phyloP scores from a whole-genome alignment of 257 asterid genomes.

The Salvia hispanica region DNA sequence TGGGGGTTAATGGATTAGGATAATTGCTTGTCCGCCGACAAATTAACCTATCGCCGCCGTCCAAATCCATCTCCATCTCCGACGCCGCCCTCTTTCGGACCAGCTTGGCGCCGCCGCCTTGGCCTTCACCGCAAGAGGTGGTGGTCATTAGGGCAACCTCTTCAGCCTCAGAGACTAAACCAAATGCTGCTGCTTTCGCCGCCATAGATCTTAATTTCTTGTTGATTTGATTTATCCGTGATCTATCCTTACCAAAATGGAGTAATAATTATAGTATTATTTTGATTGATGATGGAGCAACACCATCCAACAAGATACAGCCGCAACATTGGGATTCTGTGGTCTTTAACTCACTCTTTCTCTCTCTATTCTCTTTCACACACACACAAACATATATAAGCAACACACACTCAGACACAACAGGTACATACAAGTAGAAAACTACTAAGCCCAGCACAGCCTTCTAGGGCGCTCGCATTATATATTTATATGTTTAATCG shows the following conservation, averaged over 20 bases:
- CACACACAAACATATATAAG: neutral
- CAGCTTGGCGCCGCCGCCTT: slow-evolving; percentile 39
- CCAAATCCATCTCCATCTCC: slow-evolving; percentile 57
- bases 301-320: slow-evolving; percentile 69
- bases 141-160: neutral
- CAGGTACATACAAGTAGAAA: slow-evolving; percentile 31
- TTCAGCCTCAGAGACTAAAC: slow-evolving; percentile 36
- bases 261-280: neutral
- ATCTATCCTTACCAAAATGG: neutral
- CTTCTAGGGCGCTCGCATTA: slow-evolving; percentile 40
- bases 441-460: slow-evolving; percentile 39
- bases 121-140: neutral
- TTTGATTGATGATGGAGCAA: neutral
- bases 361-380: slow-evolving; percentile 18
- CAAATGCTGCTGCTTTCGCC: slow-evolving; percentile 56
- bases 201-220: slow-evolving; percentile 35
- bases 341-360: slow-evolving; percentile 25
- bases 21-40: slow-evolving; percentile 49
- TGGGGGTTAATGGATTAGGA: slow-evolving; percentile 32
- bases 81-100: slow-evolving; percentile 82
- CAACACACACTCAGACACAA: slow-evolving; percentile 29
- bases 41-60: slow-evolving; percentile 40
- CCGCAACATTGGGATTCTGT: slow-evolving; percentile 76
- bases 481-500: neutral
- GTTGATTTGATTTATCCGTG: neutral